A percentile compares a stretch with the other conserved stretches of the same genome.
These are phyloP conservation scores for Encephalitozoon romaleae DNA, from an alignment of 371 early-diverging fungal species.

Conservation along the genomic window DNA sequence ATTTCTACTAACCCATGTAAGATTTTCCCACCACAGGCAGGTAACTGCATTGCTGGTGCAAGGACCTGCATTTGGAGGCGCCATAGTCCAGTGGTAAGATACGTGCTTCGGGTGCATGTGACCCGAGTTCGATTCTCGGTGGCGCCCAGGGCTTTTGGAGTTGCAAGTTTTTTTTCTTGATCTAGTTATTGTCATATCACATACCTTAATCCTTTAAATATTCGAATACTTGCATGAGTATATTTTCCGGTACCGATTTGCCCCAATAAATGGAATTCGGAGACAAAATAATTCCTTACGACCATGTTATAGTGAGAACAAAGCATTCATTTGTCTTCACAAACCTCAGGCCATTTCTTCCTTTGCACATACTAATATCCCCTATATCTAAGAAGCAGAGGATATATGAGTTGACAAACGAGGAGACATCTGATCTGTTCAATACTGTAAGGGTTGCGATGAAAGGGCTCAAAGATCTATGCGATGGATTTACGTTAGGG, in stretches of 20 bases:
- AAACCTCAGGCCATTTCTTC: conserved; percentile 46
- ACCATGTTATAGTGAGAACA: conserved; percentile 40
- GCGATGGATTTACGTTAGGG: conserved; percentile 25
- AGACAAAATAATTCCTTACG: conserved; percentile 20
- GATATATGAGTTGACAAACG: conserved; percentile 31
- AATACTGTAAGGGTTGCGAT: conserved; percentile 6
- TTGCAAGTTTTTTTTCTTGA: neutral
- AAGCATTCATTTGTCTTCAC: conserved; percentile 37
- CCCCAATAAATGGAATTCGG: conserved; percentile 37
- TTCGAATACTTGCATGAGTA: neutral
- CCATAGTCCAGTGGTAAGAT: conserved; percentile 54
- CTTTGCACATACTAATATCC: conserved; percentile 48
- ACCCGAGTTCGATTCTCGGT: conserved; percentile 55
- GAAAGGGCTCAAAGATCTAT: neutral
- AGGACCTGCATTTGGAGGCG: conserved; percentile 16
- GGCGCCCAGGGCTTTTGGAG: conserved; percentile 19
- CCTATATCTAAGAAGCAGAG: conserved; percentile 23
- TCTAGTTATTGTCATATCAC: too few relatives aligned
- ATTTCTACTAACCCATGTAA: neutral
- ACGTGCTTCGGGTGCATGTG: conserved; percentile 49
- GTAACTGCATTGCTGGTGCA: too few relatives aligned
- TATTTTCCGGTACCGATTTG: neutral
- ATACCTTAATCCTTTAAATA: too few relatives aligned
- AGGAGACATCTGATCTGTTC: conserved; percentile 45
- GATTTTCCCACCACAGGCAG: too few relatives aligned